A percentile compares a stretch with the other conserved stretches of the same genome.
Evolutionary conservation across 1,139 yeast genomes (phyloP).

Genomic region (Nakaseomyces bracarensis): DNA sequence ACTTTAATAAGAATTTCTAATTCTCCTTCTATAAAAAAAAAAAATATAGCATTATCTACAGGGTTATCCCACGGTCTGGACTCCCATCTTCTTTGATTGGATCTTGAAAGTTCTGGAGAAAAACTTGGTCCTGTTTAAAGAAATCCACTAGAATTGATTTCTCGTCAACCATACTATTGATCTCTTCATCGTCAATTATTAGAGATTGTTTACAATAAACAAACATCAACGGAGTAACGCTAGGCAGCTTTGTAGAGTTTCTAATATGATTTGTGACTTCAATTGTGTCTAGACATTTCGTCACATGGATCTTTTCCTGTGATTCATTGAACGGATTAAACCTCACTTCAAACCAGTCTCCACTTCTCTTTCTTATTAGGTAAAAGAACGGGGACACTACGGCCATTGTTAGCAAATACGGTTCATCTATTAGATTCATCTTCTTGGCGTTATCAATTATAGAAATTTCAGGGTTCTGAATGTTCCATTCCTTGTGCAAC

Average conservation of each 20-base stretch:
- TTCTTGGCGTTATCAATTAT: constrained; percentile 22
- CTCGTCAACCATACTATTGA: constrained; percentile 14
- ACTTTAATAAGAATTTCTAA: too few species aligned
- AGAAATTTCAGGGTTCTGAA: constrained; percentile 24
- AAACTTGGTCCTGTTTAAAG: constrained; percentile 19
- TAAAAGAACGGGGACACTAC: constrained; percentile 26
- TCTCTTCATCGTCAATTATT: constrained; percentile 15
- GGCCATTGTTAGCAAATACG: constrained; percentile 23
- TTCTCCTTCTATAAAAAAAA: not conserved
- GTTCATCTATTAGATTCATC: constrained; percentile 25
- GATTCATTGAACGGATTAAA: constrained; percentile 12
- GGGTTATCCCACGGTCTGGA: not conserved
- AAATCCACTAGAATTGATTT: constrained; percentile 21
- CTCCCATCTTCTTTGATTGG: not conserved
- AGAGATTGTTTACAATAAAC: constrained; percentile 19
- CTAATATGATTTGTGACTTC: constrained; percentile 21
- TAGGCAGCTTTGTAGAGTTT: constrained; percentile 21
- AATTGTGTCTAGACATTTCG: constrained; percentile 13
- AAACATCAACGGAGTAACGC: constrained; percentile 28
- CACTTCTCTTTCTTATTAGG: constrained; percentile 18
- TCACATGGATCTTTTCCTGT: constrained; percentile 16
- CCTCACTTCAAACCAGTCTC: constrained; percentile 20
- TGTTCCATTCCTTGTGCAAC: constrained; percentile 25
- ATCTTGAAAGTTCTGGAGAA: constrained; percentile 9
- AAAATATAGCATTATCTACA: not conserved